These are phyloP conservation scores for Fusarium chlamydosporum DNA, from an alignment of 2,329 filamentous ascomycete species.

Conservation along the genomic window DNA sequence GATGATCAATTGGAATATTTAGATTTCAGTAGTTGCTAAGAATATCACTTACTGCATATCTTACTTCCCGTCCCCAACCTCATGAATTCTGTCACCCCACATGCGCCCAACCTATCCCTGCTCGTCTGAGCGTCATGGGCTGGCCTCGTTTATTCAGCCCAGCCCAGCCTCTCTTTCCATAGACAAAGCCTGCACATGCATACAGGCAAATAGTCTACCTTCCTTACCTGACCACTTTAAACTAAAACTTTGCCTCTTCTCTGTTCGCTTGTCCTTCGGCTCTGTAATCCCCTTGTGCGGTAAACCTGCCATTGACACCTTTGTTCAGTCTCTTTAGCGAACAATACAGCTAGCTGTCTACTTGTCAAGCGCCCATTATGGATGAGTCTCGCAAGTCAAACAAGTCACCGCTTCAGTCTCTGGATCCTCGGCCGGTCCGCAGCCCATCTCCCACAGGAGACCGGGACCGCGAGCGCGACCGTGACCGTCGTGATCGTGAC, in stretches of 20 bases:
- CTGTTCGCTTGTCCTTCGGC: conserved; percentile 20
- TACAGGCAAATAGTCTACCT: conserved; percentile 14
- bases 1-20: conserved; percentile 9
- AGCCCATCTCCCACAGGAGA: conserved; percentile 46
- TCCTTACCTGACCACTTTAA: conserved; percentile 7
- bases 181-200: conserved; percentile 34
- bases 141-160: conserved; percentile 41
- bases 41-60: conserved; percentile 40
- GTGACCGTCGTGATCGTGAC: conserved; percentile 3
- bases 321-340: conserved; percentile 1
- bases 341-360: background rate
- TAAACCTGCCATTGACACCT: conserved; percentile 5
- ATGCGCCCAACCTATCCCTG: conserved; percentile 32
- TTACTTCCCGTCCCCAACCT: conserved; percentile 40
- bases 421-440: conserved; percentile 51
- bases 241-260: conserved; percentile 19
- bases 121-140: conserved; percentile 46
- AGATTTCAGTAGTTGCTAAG: conserved; percentile 25
- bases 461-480: conserved; percentile 27
- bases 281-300: conserved; percentile 10
- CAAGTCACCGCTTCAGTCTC: conserved; percentile 46
- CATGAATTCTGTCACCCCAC: conserved; percentile 43
- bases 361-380: conserved; percentile 24
- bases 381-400: conserved; percentile 42
- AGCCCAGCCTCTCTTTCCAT: conserved; percentile 45